Percentiles rank a stretch among this genome's conserved stretches.
These are phyloP conservation scores for Pseudogymnoascus sp. DNA, from an alignment of 2,329 filamentous ascomycete genomes.

Conservation along the genomic window DNA sequence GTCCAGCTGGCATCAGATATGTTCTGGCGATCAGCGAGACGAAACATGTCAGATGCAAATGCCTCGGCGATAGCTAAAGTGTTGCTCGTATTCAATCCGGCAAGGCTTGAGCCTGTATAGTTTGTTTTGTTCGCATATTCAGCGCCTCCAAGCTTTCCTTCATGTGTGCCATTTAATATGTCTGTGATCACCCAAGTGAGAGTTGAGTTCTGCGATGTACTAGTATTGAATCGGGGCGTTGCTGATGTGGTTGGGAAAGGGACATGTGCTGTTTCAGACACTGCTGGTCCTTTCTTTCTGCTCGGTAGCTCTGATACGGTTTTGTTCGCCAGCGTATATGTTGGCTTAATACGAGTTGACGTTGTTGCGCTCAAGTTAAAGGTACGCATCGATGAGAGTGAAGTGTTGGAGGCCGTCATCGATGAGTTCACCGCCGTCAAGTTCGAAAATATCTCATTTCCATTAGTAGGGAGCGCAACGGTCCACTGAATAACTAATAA, in stretches of 20 bases:
- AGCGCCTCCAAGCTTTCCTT: background rate
- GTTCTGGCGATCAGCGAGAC: background rate
- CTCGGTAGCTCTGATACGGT: background rate
- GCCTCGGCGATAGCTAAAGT: background rate
- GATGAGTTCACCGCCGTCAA: background rate
- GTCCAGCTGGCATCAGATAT: background rate
- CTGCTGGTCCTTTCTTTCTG: background rate
- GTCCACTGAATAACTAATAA: background rate
- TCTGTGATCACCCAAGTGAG: background rate
- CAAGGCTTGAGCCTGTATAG: background rate
- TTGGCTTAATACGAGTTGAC: background rate
- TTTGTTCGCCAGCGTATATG: background rate
- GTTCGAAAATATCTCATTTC: background rate
- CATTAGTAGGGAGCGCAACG: background rate
- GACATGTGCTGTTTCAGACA: background rate
- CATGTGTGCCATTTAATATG: background rate
- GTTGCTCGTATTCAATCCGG: background rate
- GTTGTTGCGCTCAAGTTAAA: background rate
- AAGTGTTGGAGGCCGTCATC: background rate
- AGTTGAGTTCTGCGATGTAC: background rate
- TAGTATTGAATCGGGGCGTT: background rate
- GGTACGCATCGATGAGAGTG: background rate
- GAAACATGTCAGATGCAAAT: conserved; percentile 1
- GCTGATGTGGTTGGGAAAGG: background rate
- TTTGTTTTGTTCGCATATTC: background rate